Base-by-base conservation (phyloP, 768 basidiomycete genomes). In the Rhodotorula taiwanensis region DNA sequence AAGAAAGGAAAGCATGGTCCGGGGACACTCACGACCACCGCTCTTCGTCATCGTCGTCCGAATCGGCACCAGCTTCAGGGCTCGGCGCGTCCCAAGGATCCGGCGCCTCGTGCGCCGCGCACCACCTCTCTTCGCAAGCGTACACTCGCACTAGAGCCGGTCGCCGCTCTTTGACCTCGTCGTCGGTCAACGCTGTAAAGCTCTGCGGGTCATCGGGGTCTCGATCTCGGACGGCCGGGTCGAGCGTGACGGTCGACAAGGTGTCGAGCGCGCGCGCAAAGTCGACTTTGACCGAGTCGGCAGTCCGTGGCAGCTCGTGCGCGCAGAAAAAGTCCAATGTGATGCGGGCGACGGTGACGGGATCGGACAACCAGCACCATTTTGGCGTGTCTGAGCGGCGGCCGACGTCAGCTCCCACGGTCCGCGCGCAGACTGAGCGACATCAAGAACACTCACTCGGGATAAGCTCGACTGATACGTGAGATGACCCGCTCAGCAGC, bases 161-260 rank as follows among this genome's bases (percentile, higher is more conserved):
- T 2, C 25, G 30, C 10, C 18, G 25, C 36, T 36, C 27, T 1
- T 18, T 23, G 20, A 8, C 11, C n/a, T 60, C 52, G 21, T 45
- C 52, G 0, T 14, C 21, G 23, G 59, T 28, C 16, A 52, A 34
- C 5, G 23, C n/a, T 1, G 59, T 53, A 43, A 39, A 60, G 20
- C 25, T 28, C 52, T 53, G 51, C 20, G 59, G 44, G 15, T n/a
- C 3, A 25, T 44, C 34, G 11, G 59, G 52, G 59, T 60, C 44
- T 27, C 59, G 59, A 6, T 47, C 33, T 14, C 13, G 25, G 4
- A 28, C 31, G 14, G 41, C 36, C 5, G 52, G 34, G 44, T 47
- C 34, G 3, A 6, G 9, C 5, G 18, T 2, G 2, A 52, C 23
- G 7, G 28, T 3, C 3, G 51, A 7, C 33, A n/a, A 20, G 20